Evolutionary conservation across 169 alveolate genomes (phyloP).

Genomic region (Cryptosporidium canis): DNA sequence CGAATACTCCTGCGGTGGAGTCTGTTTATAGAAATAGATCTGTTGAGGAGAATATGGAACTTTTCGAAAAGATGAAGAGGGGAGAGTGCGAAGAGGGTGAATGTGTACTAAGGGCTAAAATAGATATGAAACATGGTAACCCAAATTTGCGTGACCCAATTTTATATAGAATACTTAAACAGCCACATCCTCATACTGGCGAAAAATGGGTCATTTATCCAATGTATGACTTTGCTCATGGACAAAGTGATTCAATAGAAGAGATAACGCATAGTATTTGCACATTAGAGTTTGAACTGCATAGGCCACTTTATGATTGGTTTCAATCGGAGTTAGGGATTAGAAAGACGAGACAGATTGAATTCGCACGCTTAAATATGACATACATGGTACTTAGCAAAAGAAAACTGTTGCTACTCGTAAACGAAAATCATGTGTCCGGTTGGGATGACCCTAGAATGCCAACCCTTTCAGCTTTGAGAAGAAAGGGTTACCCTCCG

Average conservation of each 20-base stretch:
- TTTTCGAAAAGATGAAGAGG: constrained; percentile 94
- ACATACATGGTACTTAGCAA: constrained; percentile 95
- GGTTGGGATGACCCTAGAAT: constrained; percentile 99
- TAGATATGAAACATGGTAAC: constrained; percentile 96
- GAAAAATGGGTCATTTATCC: constrained; percentile 98
- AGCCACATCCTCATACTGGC: constrained; percentile 97
- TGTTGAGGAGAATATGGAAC: constrained; percentile 93
- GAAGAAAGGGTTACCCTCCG: constrained; percentile 96
- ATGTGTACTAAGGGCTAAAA: constrained; percentile 96
- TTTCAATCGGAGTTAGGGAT: constrained; percentile 91
- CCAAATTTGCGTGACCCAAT: constrained; percentile 98
- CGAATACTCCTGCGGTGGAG: constrained; percentile 86
- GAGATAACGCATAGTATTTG: constrained; percentile 98
- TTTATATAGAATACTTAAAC: constrained; percentile 89
- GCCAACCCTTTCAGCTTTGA: constrained; percentile 97
- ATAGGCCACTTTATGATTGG: constrained; percentile 99
- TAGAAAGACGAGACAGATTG: constrained; percentile 87
- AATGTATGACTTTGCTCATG: constrained; percentile 99
- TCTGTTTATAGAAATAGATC: constrained; percentile 94
- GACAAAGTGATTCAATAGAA: constrained; percentile 97
- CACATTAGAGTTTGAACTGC: constrained; percentile 98
- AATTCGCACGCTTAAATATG: constrained; percentile 97
- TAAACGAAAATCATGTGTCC: constrained; percentile 88
- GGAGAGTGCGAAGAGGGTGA: constrained; percentile 96
- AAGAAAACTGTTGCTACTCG: constrained; percentile 93